Evolutionary conservation across 2,329 filamentous ascomycete genomes (phyloP).

Genomic region (Aspergillus udagawae): DNA sequence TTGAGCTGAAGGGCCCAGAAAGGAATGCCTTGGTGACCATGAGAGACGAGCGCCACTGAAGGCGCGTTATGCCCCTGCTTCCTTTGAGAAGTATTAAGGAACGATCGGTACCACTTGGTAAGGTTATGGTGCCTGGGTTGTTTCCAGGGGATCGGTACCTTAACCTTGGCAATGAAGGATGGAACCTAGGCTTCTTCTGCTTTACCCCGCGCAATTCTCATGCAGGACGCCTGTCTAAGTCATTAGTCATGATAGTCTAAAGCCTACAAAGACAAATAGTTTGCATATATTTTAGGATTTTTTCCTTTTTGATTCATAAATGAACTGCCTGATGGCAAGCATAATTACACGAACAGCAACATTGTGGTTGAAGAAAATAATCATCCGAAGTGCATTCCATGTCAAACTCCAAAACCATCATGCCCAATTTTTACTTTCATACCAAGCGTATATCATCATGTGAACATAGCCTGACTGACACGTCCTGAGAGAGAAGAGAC

Average conservation of each 20-base stretch:
- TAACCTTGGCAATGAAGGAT: neutral
- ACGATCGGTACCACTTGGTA: neutral
- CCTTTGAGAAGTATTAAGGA: neutral
- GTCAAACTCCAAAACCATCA: conserved; percentile 29
- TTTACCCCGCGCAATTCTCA: conserved; percentile 7
- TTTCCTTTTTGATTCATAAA: neutral
- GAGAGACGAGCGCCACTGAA: conserved; percentile 1
- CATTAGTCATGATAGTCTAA: neutral
- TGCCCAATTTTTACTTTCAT: conserved; percentile 31
- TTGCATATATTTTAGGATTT: neutral
- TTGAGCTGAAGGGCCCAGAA: conserved; percentile 5
- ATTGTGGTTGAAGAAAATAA: neutral
- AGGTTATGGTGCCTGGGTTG: neutral
- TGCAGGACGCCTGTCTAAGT: neutral
- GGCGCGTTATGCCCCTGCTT: neutral
- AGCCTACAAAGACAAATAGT: neutral
- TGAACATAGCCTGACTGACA: conserved; percentile 22
- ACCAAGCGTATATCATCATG: conserved; percentile 25
- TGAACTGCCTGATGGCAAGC: neutral
- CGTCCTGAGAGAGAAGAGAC: conserved; percentile 11
- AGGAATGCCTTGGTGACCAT: conserved; percentile 5
- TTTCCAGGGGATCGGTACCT: neutral
- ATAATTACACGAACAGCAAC: neutral
- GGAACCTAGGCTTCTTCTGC: conserved; percentile 9
- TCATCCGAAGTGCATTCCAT: conserved; percentile 17